These are phyloP conservation scores for Parascedosporium putredinis DNA, from an alignment of 2,329 filamentous ascomycete genomes.

Conservation along the genomic window DNA sequence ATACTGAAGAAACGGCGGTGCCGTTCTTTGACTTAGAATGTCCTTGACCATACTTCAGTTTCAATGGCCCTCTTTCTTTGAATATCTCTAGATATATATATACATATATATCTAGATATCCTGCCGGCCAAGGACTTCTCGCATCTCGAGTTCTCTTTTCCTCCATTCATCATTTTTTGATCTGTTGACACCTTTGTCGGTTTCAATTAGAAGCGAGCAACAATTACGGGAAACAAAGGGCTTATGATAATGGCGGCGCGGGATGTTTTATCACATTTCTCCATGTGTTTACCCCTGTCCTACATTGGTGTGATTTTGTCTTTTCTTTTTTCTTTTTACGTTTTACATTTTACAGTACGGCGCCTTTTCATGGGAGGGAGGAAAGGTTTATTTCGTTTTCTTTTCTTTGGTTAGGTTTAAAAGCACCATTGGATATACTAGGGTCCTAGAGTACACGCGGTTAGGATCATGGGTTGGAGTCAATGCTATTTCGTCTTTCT, in stretches of 20 bases:
- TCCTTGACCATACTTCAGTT: not conserved
- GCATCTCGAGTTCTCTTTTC: too few relatives aligned
- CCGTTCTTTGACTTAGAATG: not conserved
- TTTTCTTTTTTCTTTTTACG: not conserved
- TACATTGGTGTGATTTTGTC: not conserved
- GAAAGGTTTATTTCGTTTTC: not conserved
- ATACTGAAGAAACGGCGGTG: not conserved
- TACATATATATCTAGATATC: not conserved
- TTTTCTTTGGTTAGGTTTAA: not conserved
- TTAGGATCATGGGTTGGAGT: not conserved
- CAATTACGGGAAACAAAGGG: too few relatives aligned
- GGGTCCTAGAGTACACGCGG: not conserved
- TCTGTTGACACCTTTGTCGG: too few relatives aligned
- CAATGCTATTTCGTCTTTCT: not conserved
- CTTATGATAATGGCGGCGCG: too few relatives aligned
- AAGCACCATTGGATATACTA: not conserved
- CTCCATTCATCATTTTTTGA: too few relatives aligned
- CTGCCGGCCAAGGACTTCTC: too few relatives aligned
- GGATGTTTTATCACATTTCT: too few relatives aligned
- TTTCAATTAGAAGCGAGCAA: too few relatives aligned
- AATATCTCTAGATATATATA: not conserved
- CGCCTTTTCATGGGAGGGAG: not conserved
- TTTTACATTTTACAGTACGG: too few relatives aligned
- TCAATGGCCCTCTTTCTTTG: not conserved
- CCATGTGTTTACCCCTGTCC: too few relatives aligned